A percentile compares a stretch with the other conserved stretches of the same genome.
These are phyloP conservation scores for Trametes cingulata DNA, from an alignment of 768 basidiomycete genomes.

Conservation along the genomic window DNA sequence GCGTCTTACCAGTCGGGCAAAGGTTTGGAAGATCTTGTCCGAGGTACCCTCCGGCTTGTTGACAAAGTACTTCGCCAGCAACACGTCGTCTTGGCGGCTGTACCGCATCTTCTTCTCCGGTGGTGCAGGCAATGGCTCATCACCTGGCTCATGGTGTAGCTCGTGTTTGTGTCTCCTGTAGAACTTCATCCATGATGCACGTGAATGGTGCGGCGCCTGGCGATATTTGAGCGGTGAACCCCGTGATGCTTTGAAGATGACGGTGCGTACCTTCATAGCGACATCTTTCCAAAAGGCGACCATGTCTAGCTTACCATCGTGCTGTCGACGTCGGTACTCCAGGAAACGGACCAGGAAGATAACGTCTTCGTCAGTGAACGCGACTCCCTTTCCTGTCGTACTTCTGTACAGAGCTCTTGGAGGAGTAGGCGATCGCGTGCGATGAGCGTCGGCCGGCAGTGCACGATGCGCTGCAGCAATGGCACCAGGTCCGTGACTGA, in stretches of 20 bases:
- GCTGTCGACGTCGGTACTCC: constrained; percentile 43
- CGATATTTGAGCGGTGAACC: background rate
- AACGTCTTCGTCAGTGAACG: constrained; percentile 84
- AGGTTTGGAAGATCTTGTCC: constrained; percentile 82
- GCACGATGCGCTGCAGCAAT: constrained; percentile 47
- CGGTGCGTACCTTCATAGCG: constrained; percentile 53
- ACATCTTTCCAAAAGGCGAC: constrained; percentile 81
- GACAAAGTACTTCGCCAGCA: constrained; percentile 74
- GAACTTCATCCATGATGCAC: constrained; percentile 94
- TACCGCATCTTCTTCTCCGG: constrained; percentile 91
- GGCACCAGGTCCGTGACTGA: constrained; percentile 42
- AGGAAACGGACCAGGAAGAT: constrained; percentile 74
- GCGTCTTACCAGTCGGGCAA: constrained; percentile 68
- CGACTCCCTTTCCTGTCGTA: constrained; percentile 88
- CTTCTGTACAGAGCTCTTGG: constrained; percentile 78
- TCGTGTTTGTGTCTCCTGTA: constrained; percentile 90
- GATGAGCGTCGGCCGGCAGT: constrained; percentile 42
- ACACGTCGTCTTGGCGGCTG: constrained; percentile 73
- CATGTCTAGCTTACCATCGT: constrained; percentile 69
- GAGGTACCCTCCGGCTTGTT: constrained; percentile 78
- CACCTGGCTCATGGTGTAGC: constrained; percentile 60
- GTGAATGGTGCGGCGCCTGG: constrained; percentile 86
- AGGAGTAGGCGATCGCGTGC: constrained; percentile 77
- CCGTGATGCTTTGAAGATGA: background rate
- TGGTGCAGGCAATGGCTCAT: constrained; percentile 70